A percentile compares a stretch with the other conserved stretches of the same genome.
Conservation (phyloP, 2,329 filamentous ascomycete species). For the Colletotrichum somersetense region DNA sequence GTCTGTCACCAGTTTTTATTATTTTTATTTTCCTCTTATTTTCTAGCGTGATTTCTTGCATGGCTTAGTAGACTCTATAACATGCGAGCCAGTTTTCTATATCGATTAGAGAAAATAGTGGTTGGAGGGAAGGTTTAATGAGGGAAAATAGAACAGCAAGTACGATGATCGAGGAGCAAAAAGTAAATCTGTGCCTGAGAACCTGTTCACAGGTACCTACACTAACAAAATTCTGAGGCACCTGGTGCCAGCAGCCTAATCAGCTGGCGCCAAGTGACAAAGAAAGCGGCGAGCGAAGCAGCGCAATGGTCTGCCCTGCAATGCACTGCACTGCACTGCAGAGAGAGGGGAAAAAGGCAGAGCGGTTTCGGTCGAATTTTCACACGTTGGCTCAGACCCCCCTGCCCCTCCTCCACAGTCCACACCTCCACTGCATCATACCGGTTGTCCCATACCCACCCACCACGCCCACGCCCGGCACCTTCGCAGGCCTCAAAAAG, state of each 20-base stretch:
- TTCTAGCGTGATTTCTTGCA: neutral
- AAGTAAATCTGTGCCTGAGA: no score
- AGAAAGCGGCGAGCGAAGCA: neutral
- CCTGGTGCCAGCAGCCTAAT: neutral
- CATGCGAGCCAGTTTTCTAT: neutral
- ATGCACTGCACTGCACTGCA: neutral
- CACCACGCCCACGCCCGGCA: conserved; percentile 11
- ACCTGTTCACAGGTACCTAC: no score
- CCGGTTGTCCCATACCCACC: conserved; percentile 22
- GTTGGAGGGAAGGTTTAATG: neutral
- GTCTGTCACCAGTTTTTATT: neutral
- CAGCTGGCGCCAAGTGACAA: neutral
- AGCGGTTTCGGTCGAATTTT: conserved; percentile 37
- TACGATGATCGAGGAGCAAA: neutral
- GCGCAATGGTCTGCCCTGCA: neutral
- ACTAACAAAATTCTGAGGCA: no score
- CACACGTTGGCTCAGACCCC: conserved; percentile 27
- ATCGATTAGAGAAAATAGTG: neutral
- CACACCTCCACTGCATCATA: conserved; percentile 41
- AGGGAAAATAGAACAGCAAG: neutral
- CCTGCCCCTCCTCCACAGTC: conserved; percentile 43
- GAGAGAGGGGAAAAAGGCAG: neutral
- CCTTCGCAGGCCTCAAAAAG: conserved; percentile 42
- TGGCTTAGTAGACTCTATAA: neutral
- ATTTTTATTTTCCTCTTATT: neutral